phyloP scores from a whole-genome alignment of 805 yeast genomes.

The Yarrowia phangngaensis region DNA sequence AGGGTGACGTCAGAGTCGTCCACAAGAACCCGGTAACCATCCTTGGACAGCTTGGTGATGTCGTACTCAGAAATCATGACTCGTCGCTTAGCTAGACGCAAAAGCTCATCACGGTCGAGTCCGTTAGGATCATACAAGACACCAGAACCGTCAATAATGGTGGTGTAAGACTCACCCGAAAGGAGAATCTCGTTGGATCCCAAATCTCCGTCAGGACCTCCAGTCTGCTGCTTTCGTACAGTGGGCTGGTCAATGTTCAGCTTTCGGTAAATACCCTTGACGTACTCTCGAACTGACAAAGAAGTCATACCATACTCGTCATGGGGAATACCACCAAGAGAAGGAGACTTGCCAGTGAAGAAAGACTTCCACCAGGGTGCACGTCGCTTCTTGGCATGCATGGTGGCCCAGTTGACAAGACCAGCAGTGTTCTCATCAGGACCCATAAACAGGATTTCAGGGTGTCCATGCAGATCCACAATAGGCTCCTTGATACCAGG shows the following conservation, averaged over 20 bases:
- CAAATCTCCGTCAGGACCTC: conserved; percentile 98
- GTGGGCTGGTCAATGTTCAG: conserved; percentile 54
- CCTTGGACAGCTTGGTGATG: conserved; percentile 57
- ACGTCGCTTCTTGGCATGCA: conserved; percentile 85
- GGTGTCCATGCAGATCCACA: conserved; percentile 77
- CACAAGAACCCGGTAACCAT: conserved; percentile 78
- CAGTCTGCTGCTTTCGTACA: conserved; percentile 85
- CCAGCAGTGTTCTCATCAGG: conserved; percentile 99
- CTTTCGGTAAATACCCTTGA: conserved; percentile 80
- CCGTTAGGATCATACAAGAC: conserved; percentile 91
- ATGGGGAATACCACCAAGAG: conserved; percentile 95
- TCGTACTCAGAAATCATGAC: conserved; percentile 70
- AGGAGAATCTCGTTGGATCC: conserved; percentile 93
- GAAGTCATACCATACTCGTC: conserved; percentile 98
- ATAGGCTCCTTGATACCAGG: conserved; percentile 79
- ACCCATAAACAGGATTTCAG: conserved; percentile 92
- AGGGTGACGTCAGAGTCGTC: conserved; percentile 76
- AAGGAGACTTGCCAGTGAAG: conserved; percentile 91
- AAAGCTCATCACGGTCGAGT: conserved; percentile 70
- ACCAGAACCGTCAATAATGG: conserved; percentile 93
- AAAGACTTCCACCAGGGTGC: conserved; percentile 99
- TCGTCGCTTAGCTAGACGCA: conserved; percentile 73
- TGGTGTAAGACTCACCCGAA: conserved; percentile 82
- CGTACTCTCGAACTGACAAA: conserved; percentile 86
- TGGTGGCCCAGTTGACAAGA: conserved; percentile 94